Conservation (phyloP, 1,284 basidiomycete species). For the Sutorius eximius region DNA sequence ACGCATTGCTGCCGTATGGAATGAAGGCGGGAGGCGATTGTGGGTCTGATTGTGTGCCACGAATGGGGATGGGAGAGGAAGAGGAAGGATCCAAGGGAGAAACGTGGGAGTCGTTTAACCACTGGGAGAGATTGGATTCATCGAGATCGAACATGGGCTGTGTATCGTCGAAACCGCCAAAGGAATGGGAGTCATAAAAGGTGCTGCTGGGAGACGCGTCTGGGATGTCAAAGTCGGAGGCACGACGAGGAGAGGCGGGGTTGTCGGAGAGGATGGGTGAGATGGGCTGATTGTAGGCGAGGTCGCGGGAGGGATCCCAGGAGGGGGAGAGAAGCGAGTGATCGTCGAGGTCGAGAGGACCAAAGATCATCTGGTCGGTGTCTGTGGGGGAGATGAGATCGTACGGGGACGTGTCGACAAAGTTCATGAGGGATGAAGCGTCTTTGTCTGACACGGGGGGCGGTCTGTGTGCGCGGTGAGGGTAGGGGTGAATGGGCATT, state of each 20-base stretch:
- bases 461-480: slow-evolving; percentile 30
- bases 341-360: slow-evolving; percentile 64
- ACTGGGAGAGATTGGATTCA: slow-evolving; percentile 47
- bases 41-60: slow-evolving; percentile 42
- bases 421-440: slow-evolving; percentile 43
- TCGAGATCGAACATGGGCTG: slow-evolving; percentile 43
- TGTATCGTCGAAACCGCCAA: slow-evolving; percentile 30
- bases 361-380: slow-evolving; percentile 59
- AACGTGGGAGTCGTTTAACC: slow-evolving; percentile 59
- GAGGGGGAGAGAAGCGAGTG: slow-evolving; percentile 38
- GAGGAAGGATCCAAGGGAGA: slow-evolving; percentile 42
- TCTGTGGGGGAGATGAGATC: slow-evolving; percentile 40
- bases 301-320: slow-evolving; percentile 48
- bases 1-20: slow-evolving; percentile 43
- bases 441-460: slow-evolving; percentile 40
- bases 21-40: slow-evolving; percentile 44
- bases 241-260: slow-evolving; percentile 28
- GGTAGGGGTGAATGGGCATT: slow-evolving; percentile 43
- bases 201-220: slow-evolving; percentile 36
- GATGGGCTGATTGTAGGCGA: slow-evolving; percentile 38
- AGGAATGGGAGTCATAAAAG: slow-evolving; percentile 32
- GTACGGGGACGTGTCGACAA: slow-evolving; percentile 40
- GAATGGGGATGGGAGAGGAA: slow-evolving; percentile 64
- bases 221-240: slow-evolving; percentile 37
- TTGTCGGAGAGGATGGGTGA: slow-evolving; percentile 36